Base-by-base conservation (phyloP, 2,329 filamentous ascomycete species). In the Fusarium mundagurra region DNA sequence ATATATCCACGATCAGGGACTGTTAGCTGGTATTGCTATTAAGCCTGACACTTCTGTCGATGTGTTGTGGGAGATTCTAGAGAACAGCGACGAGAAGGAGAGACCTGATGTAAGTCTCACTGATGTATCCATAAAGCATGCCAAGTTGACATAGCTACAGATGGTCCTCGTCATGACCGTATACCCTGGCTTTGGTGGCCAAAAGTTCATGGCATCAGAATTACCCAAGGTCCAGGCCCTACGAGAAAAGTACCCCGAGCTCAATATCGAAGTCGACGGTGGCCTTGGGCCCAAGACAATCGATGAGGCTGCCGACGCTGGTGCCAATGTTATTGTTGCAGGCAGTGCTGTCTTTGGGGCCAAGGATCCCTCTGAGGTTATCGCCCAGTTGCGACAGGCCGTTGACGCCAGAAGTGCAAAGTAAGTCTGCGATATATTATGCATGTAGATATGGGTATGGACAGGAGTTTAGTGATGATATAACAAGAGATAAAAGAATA, bases 131-230 rank as follows among this genome's bases (percentile, higher is more conserved):
- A 58, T 24, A 13, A 34, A 38, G 51, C 36, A 50, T 57, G 16
- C 33, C n/a, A 39, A 58, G 36, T 69, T 79, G 48, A 78, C 55
- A 31, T 6, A 24, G 16, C 58, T 16, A 43, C 72, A 98, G 96
- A 99, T 99, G 96, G 95, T 98, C 43, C 91, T 99, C 24, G 90
- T 99, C 69, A 99, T 99, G 96, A 99, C 96, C 3, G 96, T 99
- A 48, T 91, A 99, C 84, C 96, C 96, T 50, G 96, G 96, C 51
- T 99, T 99, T 81, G 96, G 96, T 72, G 96, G 96, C 12, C 96
- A 99, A 82, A 98, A 98, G 81, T 99, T 99, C 88, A 98, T 98
- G 95, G 92, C 94, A 18, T 94, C 94, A 12, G 94, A 98, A 85
- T 90, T 99, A 76, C 95, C 96, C 81, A 99, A 99, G 86, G 96